Evolutionary conservation across 2,329 filamentous ascomycete genomes (phyloP), one percentile per base, ranked within the genome.

Genomic region (Aspergillus awamori): DNA sequence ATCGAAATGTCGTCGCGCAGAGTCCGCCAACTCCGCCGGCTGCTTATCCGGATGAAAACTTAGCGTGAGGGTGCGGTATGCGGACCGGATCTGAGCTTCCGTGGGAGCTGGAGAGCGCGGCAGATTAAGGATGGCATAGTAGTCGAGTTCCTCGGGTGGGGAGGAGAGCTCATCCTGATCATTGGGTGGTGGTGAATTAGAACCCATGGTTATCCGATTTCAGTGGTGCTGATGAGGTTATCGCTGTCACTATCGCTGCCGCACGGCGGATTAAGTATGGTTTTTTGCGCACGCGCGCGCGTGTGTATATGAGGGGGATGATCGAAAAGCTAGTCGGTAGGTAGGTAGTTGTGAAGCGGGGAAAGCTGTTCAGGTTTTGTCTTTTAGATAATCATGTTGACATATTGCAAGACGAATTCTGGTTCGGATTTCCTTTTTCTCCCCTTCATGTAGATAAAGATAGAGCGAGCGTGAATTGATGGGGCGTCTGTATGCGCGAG

Each of bases 1-100:
- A 45, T 65, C 69, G 59, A 79, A 80, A n/a, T 80, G 74, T 8
- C 61, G 65, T 60, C 72, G 65, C 7, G 79, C 78, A 0, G 73
- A 71, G 17, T 77, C 72, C 41, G 70, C 75, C 36, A 76, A 66
- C 43, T 78, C 70, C 39, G 70, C 53, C 4, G 78, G 78, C 57
- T 81, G 79, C 63, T 80, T 80, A 65, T 81, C 79, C 17, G 79
- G 79, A 54, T 81, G 79, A 59, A 81, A 80, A 63, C 75, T 79
- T 24, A 80, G 72, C 8, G 76, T 77, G 58, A 80, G 65, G 30
- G 69, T 76, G 53, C 75, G 76, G 65, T 79, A 80, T n/a, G 79
- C 79, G 43, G 77, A 74, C 26, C 78, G 77, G 54, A 81, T 77
- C 47, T 79, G 72, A 26, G 76, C 63, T 7, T 78, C 75, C 33